Evolutionary conservation across 1,284 basidiomycete species (phyloP).

Genomic region (Cerioporus squamosus): DNA sequence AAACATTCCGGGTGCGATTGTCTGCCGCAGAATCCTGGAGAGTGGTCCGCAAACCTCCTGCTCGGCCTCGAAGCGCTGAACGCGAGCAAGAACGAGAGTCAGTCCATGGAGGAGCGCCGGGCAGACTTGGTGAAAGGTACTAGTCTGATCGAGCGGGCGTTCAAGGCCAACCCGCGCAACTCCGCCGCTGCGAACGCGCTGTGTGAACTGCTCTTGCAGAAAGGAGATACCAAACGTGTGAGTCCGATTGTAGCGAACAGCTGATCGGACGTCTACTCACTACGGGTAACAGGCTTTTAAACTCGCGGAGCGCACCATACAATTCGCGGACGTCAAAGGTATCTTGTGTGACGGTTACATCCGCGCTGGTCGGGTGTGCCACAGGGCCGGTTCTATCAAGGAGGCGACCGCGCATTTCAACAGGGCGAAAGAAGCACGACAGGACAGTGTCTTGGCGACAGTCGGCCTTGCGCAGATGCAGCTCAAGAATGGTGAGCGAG

Average conservation of each 20-base stretch:
- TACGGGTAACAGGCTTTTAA: conserved; percentile 69
- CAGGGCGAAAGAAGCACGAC: conserved; percentile 72
- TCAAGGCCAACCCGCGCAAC: conserved; percentile 77
- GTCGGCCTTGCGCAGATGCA: conserved; percentile 89
- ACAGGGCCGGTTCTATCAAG: conserved; percentile 62
- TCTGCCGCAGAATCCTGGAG: conserved; percentile 64
- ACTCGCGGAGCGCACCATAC: conserved; percentile 89
- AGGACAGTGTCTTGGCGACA: conserved; percentile 67
- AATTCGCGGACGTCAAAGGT: conserved; percentile 87
- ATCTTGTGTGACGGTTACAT: conserved; percentile 81
- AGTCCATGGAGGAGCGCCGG: conserved; percentile 63
- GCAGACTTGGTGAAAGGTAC: conserved; percentile 62
- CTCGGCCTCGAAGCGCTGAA: conserved; percentile 88
- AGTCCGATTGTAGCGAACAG: not conserved
- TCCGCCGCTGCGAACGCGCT: conserved; percentile 80
- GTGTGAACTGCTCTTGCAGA: conserved; percentile 74
- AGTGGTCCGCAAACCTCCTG: conserved; percentile 78
- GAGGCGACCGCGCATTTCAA: conserved; percentile 78
- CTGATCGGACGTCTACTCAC: conserved; percentile 1
- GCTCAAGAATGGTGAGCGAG: conserved; percentile 69
- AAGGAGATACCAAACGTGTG: conserved; percentile 62
- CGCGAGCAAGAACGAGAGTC: conserved; percentile 68
- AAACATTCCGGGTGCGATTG: not conserved
- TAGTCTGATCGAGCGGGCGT: conserved; percentile 72
- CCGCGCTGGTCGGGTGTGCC: conserved; percentile 78